Evolutionary conservation across 2,329 filamentous ascomycete genomes (phyloP).

Genomic region (Xylariaceae sp.): DNA sequence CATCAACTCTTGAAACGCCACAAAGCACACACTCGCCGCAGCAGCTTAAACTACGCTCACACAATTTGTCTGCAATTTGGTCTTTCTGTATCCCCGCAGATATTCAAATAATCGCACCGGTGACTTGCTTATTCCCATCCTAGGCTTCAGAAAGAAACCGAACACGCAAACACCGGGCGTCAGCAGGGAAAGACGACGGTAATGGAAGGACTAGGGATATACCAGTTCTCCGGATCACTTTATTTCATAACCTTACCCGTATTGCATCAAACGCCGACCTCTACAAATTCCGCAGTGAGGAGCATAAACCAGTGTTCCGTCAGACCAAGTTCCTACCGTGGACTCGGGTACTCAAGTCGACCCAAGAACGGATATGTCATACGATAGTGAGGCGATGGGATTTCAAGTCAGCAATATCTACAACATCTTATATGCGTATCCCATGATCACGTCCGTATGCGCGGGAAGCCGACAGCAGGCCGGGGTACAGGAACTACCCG

Average conservation of each 20-base stretch:
- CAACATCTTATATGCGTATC: background rate
- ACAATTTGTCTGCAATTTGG: background rate
- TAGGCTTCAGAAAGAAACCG: background rate
- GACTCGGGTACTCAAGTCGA: no score
- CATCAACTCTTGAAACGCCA: no score
- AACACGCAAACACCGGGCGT: background rate
- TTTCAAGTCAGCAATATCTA: background rate
- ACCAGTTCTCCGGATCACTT: no score
- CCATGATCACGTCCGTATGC: conserved; percentile 20
- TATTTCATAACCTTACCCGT: no score
- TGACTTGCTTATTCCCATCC: background rate
- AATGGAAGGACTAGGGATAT: no score
- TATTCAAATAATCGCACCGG: background rate
- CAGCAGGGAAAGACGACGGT: no score
- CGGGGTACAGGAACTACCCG: conserved; percentile 12
- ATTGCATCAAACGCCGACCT: conserved; percentile 16
- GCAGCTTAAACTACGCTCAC: background rate
- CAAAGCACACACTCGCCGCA: background rate
- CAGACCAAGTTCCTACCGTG: no score
- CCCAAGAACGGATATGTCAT: no score
- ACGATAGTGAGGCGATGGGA: background rate
- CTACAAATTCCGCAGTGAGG: background rate
- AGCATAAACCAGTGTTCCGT: no score
- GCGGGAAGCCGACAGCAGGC: background rate
- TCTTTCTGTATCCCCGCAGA: background rate